Evolutionary conservation across 768 basidiomycete species (phyloP), one percentile per base, ranked within the genome.

Genomic region (Russula foetens): DNA sequence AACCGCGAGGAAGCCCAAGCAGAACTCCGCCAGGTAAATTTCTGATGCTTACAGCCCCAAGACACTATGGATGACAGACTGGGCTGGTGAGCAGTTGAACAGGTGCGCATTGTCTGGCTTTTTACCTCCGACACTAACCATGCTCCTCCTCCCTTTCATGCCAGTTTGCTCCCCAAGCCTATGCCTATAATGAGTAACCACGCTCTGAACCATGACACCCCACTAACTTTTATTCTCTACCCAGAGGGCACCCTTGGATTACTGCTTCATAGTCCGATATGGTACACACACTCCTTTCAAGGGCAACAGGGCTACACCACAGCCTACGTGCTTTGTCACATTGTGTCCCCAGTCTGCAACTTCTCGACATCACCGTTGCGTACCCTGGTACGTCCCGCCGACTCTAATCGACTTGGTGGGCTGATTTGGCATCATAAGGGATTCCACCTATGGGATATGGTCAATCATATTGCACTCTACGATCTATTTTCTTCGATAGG

Each of bases 1-100:
- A 98, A 96, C 75, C 85, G 88, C 72, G 75, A 76, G 51, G 92
- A 94, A 67, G 95, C 95, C 23, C 92, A 94, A 70, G 81, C 88
- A 62, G 97, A 99, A 79, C 76, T 99, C 71, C 94, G 93, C 83
- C 83, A 90, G 85, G 89, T 93, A 81, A n/a, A 97, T 99, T 74
- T 88, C 90, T 82, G 84, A 93, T 67, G 86, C 93, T 74, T 96
- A 92, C 75, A 80, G 84, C 63, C 80, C 84, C 69, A 85, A 90
- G 71, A 82, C 88, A 1, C 79, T 98, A 26, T 88, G 90, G 84
- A 89, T 90, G n/a, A 96, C 89, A 59, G 92, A 98, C 72, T 99
- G 97, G 97, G 76, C 80, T 11, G 86, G 82, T 33, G 82, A 93
- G 35, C 89, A 96, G 74, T 78, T 99, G 57, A 81, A 91, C 77